Evolutionary conservation across 257 asterid genomes (phyloP).

Genomic region (Solanum raphanifolium): DNA sequence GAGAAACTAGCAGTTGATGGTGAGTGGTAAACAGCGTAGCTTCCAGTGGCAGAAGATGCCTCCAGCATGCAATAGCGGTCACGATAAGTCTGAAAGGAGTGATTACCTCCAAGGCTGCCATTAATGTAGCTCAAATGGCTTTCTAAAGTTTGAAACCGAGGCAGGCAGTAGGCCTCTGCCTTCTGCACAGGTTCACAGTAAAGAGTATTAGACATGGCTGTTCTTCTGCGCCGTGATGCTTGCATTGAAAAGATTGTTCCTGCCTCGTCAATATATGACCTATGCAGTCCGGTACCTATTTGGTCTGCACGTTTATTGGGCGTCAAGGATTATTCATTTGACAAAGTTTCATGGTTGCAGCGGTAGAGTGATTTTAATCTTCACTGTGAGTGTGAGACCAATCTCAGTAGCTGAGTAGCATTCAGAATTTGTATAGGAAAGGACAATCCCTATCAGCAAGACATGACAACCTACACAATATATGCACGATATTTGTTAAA

Average conservation of each 20-base stretch:
- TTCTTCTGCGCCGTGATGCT: constrained; percentile 32
- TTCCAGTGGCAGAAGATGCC: constrained; percentile 18
- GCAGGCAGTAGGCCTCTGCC: constrained; percentile 33
- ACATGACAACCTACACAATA: background rate
- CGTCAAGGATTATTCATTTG: background rate
- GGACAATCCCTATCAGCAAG: background rate
- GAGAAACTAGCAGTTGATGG: constrained; percentile 44
- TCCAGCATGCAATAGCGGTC: background rate
- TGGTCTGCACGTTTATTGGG: background rate
- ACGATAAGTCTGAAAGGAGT: constrained; percentile 13
- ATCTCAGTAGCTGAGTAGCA: background rate
- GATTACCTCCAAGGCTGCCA: constrained; percentile 13
- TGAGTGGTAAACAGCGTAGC: constrained; percentile 57
- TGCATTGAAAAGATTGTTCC: constrained; percentile 23
- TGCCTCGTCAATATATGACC: background rate
- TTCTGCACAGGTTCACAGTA: constrained; percentile 36
- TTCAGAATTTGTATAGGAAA: background rate
- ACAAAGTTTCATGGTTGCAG: background rate
- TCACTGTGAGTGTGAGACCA: background rate
- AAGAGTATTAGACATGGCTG: constrained; percentile 34
- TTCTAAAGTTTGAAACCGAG: constrained; percentile 33
- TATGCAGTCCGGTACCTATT: background rate
- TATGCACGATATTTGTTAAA: background rate
- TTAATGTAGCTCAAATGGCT: constrained; percentile 18
- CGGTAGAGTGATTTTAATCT: background rate